Percentiles rank a stretch among this genome's conserved stretches.
These are phyloP conservation scores for Mycena metata DNA, from an alignment of 768 basidiomycete genomes.

Conservation along the genomic window DNA sequence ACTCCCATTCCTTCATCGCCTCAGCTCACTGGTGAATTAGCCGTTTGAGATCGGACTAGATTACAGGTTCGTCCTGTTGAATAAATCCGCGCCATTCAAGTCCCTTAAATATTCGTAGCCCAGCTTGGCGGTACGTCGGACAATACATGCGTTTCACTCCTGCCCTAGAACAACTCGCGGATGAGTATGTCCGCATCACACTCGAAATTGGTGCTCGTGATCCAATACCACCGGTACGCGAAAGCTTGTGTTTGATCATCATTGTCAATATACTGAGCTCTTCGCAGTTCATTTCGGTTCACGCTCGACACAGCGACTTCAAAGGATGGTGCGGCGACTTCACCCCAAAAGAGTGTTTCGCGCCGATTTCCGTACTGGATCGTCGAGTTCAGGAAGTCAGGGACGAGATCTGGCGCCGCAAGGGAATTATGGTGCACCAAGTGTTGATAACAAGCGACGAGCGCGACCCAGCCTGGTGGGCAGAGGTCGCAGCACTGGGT, in stretches of 20 bases:
- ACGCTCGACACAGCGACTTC: slow-evolving; percentile 55
- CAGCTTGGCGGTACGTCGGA: slow-evolving; percentile 52
- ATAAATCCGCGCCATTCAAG: too few relatives aligned
- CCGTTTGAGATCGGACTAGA: slow-evolving; percentile 49
- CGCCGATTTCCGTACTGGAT: slow-evolving; percentile 46
- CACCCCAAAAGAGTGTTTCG: slow-evolving; percentile 48
- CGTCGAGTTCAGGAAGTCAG: slow-evolving; percentile 49
- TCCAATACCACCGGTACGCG: slow-evolving; percentile 47
- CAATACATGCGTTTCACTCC: slow-evolving; percentile 48
- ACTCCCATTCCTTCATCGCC: not conserved
- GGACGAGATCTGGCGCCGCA: slow-evolving; percentile 44
- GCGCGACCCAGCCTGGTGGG: slow-evolving; percentile 33
- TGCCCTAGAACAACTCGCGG: slow-evolving; percentile 42
- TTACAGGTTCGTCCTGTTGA: slow-evolving; percentile 32
- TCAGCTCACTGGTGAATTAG: slow-evolving; percentile 34
- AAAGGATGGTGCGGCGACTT: slow-evolving; percentile 44
- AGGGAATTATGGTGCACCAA: slow-evolving; percentile 41
- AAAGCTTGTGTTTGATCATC: not conserved
- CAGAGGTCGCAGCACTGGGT: slow-evolving; percentile 40
- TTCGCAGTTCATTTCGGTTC: slow-evolving; percentile 52
- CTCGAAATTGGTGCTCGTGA: slow-evolving; percentile 40
- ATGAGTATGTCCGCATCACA: slow-evolving; percentile 43
- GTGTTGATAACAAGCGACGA: slow-evolving; percentile 55
- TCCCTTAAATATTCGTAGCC: slow-evolving; percentile 22
- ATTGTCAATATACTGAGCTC: not conserved